Evolutionary conservation across 176 grass and related monocot species (phyloP), one percentile per base, ranked within the genome.

Genomic region (Triticum monococcum): DNA sequence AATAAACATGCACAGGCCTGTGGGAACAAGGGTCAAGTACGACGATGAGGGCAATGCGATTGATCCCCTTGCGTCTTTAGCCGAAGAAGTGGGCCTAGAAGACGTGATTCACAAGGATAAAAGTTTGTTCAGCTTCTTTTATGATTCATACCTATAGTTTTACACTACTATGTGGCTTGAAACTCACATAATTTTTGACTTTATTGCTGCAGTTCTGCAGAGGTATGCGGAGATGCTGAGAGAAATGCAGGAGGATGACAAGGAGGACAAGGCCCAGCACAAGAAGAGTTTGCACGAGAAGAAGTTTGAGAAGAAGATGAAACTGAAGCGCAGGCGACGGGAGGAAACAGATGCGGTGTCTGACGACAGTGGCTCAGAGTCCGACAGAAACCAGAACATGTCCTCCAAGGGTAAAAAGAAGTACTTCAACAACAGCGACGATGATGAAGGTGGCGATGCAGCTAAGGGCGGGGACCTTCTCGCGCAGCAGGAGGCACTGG

Each of bases 261-360:
- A 98, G 79, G 91, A 95, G 88, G 96, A 98, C 86, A 98, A 95
- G 84, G 70, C 92, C 18, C 68, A 94, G 70, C 91, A 98, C 33
- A 87, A 79, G 73, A 80, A 92, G 81, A 95, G 76, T 43, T 45
- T 90, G 60, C 89, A 88, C 0, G 93, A 95, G 75, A 94, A 94
- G 83, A 90, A 89, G 73, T 68, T 87, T 14, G 86, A 95, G 75
- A 91, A 95, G 84, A 95, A 98, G 78, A 24, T 95, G 90, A 98
- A 98, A 72, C 18, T 91, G 64, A 95, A 92, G 90, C 92, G 92
- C 73, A 78, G 63, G 91, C 94, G 89, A 77, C 87, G 81, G 68
- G 95, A 89, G 24, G 91, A 90, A 46, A 85, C 88, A 16, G 88
- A 81, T 10, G 32, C 26, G 0, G 76, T 59, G 13, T 83, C 88